Evolutionary conservation across 176 grass and related monocot species (phyloP).

Genomic region (Oryza meridionalis): DNA sequence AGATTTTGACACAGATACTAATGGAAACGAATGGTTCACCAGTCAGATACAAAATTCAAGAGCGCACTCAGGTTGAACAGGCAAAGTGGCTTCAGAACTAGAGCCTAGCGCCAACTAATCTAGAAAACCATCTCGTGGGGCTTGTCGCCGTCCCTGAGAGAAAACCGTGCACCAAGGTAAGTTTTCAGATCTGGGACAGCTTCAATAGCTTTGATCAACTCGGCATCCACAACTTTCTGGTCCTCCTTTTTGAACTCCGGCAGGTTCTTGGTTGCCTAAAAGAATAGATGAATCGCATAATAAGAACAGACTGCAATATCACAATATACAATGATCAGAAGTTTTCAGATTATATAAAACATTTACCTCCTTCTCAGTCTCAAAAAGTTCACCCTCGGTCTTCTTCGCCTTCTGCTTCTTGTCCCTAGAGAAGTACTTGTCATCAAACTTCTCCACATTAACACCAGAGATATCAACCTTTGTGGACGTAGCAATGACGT

Average conservation of each 20-base stretch:
- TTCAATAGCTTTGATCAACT: constrained; percentile 75
- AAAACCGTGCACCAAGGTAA: constrained; percentile 76
- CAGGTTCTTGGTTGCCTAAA: constrained; percentile 56
- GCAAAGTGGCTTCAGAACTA: constrained; percentile 26
- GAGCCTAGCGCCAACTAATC: constrained; percentile 33
- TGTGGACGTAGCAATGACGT: constrained; percentile 81
- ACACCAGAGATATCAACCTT: constrained; percentile 86
- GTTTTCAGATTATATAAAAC: neutral
- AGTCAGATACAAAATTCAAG: constrained; percentile 44
- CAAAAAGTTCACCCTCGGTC: constrained; percentile 86
- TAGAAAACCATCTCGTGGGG: constrained; percentile 93
- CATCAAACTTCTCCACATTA: constrained; percentile 68
- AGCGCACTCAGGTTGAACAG: constrained; percentile 10
- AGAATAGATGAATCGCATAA: neutral
- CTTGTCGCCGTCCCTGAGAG: constrained; percentile 83
- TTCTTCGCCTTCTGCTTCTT: constrained; percentile 81
- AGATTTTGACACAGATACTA: constrained; percentile 34
- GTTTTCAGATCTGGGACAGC: constrained; percentile 74
- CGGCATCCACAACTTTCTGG: constrained; percentile 69
- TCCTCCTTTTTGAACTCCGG: constrained; percentile 85
- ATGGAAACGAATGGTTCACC: constrained; percentile 41
- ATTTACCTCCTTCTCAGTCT: constrained; percentile 77
- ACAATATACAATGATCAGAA: neutral
- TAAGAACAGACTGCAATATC: neutral
- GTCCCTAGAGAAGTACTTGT: constrained; percentile 85